These are phyloP conservation scores for Camillea tinctor DNA, from an alignment of 2,329 filamentous ascomycete species.

Conservation along the genomic window DNA sequence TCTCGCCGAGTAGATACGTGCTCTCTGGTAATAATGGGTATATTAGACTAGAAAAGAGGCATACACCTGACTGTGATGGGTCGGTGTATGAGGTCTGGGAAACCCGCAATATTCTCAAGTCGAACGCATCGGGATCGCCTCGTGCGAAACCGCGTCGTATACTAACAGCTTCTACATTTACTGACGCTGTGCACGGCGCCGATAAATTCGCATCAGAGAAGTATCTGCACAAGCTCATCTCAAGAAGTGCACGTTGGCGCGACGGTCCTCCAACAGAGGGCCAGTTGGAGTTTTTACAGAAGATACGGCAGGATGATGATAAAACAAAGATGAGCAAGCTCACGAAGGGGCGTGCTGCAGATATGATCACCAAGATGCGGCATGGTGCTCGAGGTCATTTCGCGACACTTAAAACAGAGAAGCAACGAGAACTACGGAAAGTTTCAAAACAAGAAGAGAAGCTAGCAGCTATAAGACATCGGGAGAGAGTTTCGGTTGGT, in stretches of 20 bases:
- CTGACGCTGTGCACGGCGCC: slow-evolving; percentile 76
- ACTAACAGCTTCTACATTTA: slow-evolving; percentile 62
- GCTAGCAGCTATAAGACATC: slow-evolving; percentile 37
- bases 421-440: slow-evolving; percentile 46
- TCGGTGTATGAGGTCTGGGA: slow-evolving; percentile 45
- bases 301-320: slow-evolving; percentile 53
- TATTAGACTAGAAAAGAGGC: slow-evolving; percentile 49
- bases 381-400: slow-evolving; percentile 73
- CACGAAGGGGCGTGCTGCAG: slow-evolving; percentile 76
- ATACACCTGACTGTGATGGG: slow-evolving; percentile 26
- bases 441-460: slow-evolving; percentile 38
- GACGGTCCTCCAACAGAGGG: slow-evolving; percentile 59
- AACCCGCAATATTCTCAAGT: slow-evolving; percentile 39
- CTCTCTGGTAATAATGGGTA: slow-evolving; percentile 64
- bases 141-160: slow-evolving; percentile 70
- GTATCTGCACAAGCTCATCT: slow-evolving; percentile 68
- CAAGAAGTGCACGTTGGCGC: slow-evolving; percentile 68
- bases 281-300: slow-evolving; percentile 71
- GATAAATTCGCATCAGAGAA: slow-evolving; percentile 73
- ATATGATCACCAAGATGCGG: slow-evolving; percentile 91
- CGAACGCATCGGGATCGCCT: slow-evolving; percentile 49
- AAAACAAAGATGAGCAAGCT: slow-evolving; percentile 55
- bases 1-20: slow-evolving; percentile 68
- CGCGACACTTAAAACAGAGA: slow-evolving; percentile 50
- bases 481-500: slow-evolving; percentile 57